These are phyloP conservation scores for Chaetomium strumarium DNA, from an alignment of 2,329 filamentous ascomycete genomes.

Conservation along the genomic window DNA sequence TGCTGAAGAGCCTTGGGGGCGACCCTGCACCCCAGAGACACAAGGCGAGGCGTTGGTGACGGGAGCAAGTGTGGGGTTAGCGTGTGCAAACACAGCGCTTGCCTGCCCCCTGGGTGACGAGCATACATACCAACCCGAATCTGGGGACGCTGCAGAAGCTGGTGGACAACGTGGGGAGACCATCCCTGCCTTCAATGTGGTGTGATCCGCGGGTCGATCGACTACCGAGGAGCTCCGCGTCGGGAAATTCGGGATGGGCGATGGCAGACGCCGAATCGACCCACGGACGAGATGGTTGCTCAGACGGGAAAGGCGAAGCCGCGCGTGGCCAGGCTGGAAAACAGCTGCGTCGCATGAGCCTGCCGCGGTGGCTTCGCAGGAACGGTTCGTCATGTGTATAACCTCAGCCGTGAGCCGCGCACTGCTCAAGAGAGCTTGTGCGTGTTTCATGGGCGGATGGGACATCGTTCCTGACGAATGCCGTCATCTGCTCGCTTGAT, in stretches of 20 bases:
- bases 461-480: too few relatives aligned
- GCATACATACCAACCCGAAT: background rate
- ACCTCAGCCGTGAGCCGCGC: too few relatives aligned
- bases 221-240: background rate
- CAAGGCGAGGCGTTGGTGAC: constrained; percentile 12
- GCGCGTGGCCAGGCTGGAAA: too few relatives aligned
- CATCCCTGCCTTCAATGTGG: background rate
- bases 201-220: background rate
- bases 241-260: background rate
- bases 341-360: too few relatives aligned
- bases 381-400: too few relatives aligned
- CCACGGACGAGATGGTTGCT: background rate
- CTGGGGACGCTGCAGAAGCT: constrained; percentile 4
- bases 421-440: too few relatives aligned
- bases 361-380: too few relatives aligned
- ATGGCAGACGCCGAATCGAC: background rate
- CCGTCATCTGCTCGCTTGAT: too few relatives aligned
- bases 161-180: constrained; percentile 5
- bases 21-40: constrained; percentile 15
- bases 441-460: too few relatives aligned
- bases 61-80: constrained; percentile 14
- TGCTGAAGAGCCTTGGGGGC: constrained; percentile 13
- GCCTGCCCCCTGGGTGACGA: constrained; percentile 3
- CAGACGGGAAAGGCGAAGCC: too few relatives aligned
- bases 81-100: too few relatives aligned